These are phyloP conservation scores for Diplodia intermedia DNA, from an alignment of 2,329 filamentous ascomycete genomes.

Conservation along the genomic window DNA sequence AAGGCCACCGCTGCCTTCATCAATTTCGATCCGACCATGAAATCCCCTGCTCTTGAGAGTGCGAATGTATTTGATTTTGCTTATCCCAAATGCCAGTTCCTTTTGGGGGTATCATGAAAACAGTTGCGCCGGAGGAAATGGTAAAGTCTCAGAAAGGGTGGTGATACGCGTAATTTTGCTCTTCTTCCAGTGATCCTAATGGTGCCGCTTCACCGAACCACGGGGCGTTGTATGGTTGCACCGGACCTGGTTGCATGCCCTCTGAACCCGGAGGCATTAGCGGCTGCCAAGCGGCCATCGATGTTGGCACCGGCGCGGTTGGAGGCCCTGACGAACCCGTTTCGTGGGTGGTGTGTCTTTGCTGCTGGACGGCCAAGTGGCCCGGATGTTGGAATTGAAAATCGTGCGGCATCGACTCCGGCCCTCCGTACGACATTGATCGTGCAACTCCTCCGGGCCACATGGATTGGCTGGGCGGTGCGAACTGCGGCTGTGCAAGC, in stretches of 20 bases:
- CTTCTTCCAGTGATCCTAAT: constrained; percentile 29
- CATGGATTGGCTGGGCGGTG: constrained; percentile 40
- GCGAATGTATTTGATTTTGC: background rate
- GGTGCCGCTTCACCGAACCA: constrained; percentile 21
- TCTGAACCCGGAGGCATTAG: constrained; percentile 6
- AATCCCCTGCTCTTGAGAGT: background rate
- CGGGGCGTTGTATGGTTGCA: constrained; percentile 22
- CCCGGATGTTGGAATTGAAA: constrained; percentile 35
- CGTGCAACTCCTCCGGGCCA: constrained; percentile 43
- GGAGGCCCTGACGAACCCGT: constrained; percentile 2
- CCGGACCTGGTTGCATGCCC: constrained; percentile 24
- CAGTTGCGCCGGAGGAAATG: constrained; percentile 25
- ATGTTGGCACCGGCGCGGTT: background rate
- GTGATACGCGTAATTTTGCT: constrained; percentile 24
- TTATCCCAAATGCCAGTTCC: constrained; percentile 21
- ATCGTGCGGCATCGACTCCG: constrained; percentile 46
- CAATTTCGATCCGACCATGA: background rate
- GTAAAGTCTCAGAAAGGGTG: constrained; percentile 25
- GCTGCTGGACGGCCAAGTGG: constrained; percentile 11
- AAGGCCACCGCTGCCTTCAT: background rate
- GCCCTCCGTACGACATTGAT: constrained; percentile 51
- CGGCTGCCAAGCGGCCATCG: constrained; percentile 25
- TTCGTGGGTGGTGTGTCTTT: constrained; percentile 17
- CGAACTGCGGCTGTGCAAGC: constrained; percentile 47
- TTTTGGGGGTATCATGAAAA: constrained; percentile 33